A percentile compares a stretch with the other conserved stretches of the same genome.
Conservation (phyloP, 805 yeast genomes). For the Schwanniomyces yamadae region DNA sequence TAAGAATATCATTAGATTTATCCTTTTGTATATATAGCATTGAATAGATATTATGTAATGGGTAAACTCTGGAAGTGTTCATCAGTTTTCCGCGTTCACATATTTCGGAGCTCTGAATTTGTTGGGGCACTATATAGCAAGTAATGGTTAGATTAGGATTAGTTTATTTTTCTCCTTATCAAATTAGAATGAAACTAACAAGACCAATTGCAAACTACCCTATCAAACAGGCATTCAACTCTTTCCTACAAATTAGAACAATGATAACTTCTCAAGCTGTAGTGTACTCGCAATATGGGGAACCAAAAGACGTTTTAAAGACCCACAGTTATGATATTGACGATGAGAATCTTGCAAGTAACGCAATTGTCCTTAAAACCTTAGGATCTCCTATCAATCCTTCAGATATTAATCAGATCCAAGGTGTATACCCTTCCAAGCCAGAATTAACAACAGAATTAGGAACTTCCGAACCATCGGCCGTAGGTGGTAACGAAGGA, state of each 20-base stretch:
- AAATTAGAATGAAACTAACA: too few species aligned
- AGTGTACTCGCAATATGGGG: constrained; percentile 67
- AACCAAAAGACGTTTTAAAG: constrained; percentile 53
- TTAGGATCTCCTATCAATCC: constrained; percentile 45
- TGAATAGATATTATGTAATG: too few species aligned
- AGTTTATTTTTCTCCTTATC: too few species aligned
- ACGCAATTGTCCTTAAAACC: constrained; percentile 34
- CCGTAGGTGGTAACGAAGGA: constrained; percentile 94
- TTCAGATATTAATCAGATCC: constrained; percentile 46
- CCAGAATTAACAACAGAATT: constrained; percentile 52
- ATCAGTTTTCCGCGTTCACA: too few species aligned
- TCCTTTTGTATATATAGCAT: too few species aligned
- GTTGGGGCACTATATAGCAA: too few species aligned
- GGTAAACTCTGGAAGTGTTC: too few species aligned
- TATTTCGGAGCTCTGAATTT: too few species aligned
- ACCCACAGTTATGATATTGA: constrained; percentile 53
- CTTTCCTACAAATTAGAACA: constrained; percentile 15
- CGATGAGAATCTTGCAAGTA: constrained; percentile 39
- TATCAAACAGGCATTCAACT: not conserved
- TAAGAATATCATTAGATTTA: too few species aligned
- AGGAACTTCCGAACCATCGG: constrained; percentile 62
- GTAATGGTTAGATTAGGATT: too few species aligned
- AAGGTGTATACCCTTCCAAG: constrained; percentile 46
- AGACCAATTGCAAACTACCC: not conserved
- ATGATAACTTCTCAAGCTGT: constrained; percentile 63